phyloP scores from a whole-genome alignment of 768 basidiomycete species.

The Agaricus subrufescens region DNA sequence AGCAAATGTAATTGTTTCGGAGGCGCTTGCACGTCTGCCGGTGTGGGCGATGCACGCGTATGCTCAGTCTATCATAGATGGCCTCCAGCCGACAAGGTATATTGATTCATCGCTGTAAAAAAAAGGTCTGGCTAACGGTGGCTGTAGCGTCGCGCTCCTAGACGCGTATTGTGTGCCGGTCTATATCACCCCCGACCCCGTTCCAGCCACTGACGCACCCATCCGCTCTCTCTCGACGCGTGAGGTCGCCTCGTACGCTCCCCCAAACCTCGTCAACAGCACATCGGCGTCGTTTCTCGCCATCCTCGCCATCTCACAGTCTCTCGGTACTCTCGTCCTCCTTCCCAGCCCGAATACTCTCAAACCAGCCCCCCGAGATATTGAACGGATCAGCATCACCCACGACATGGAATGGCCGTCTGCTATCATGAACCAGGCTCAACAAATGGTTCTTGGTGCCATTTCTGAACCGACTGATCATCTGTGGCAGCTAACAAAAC shows the following conservation, averaged over 20 bases:
- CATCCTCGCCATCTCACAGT: conserved; percentile 20
- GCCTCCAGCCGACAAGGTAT: conserved; percentile 44
- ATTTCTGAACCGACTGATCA: conserved; percentile 23
- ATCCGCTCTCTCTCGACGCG: conserved; percentile 45
- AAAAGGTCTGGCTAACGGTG: not conserved
- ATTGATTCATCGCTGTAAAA: not conserved
- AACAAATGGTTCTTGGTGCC: conserved; percentile 29
- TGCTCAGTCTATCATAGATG: conserved; percentile 34
- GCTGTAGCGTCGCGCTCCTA: conserved; percentile 40
- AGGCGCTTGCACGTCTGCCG: conserved; percentile 44
- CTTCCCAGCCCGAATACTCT: conserved; percentile 44
- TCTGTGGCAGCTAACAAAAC: conserved; percentile 12
- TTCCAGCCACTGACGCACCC: conserved; percentile 39
- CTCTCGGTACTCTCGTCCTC: conserved; percentile 33
- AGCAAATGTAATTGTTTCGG: conserved; percentile 47
- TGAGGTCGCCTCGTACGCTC: conserved; percentile 29
- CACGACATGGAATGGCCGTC: conserved; percentile 30
- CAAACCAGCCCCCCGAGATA: conserved; percentile 33
- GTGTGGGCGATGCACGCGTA: conserved; percentile 47
- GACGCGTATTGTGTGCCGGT: conserved; percentile 48
- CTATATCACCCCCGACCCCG: conserved; percentile 36
- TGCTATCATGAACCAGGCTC: conserved; percentile 26
- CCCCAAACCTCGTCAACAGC: conserved; percentile 55
- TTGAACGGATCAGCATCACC: conserved; percentile 29
- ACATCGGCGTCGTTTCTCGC: conserved; percentile 52